A percentile compares a stretch with the other conserved stretches of the same genome.
phyloP scores from a whole-genome alignment of 805 yeast species.

The Torulaspora franciscae region DNA sequence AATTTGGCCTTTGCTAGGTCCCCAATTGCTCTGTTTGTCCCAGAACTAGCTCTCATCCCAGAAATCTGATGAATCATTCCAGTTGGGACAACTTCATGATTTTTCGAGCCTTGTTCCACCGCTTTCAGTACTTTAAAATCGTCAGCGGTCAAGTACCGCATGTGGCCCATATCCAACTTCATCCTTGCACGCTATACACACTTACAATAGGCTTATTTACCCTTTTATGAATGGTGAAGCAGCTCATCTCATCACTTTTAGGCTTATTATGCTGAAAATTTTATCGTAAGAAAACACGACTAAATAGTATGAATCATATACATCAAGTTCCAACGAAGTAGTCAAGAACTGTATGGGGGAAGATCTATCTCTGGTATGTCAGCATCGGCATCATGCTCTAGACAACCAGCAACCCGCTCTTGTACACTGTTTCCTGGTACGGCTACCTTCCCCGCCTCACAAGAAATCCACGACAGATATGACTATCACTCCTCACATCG shows the following conservation, averaged over 20 bases:
- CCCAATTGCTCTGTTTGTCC: conserved; percentile 71
- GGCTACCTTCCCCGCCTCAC: no score
- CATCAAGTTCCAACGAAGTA: not conserved
- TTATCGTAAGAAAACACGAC: not conserved
- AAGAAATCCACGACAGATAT: not conserved
- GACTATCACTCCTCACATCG: not conserved
- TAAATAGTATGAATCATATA: not conserved
- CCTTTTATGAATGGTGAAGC: not conserved
- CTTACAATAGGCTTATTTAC: not conserved
- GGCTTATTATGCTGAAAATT: conserved; percentile 1
- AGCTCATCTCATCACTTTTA: conserved; percentile 19
- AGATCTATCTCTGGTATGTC: not conserved
- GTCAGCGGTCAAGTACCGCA: conserved; percentile 87
- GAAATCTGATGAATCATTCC: conserved; percentile 74
- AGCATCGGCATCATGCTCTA: not conserved
- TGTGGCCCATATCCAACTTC: conserved; percentile 90
- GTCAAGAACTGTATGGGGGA: not conserved
- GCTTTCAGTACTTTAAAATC: conserved; percentile 89
- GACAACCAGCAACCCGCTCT: not conserved
- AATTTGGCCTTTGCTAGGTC: conserved; percentile 84
- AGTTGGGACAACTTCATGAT: conserved; percentile 94
- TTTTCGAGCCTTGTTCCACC: conserved; percentile 83
- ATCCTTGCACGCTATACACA: conserved; percentile 38
- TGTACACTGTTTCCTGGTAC: not conserved
- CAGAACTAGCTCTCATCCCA: conserved; percentile 67